These are phyloP conservation scores for Chlamydomonas applanata DNA, from an alignment of 139 green algal species.

Conservation along the genomic window DNA sequence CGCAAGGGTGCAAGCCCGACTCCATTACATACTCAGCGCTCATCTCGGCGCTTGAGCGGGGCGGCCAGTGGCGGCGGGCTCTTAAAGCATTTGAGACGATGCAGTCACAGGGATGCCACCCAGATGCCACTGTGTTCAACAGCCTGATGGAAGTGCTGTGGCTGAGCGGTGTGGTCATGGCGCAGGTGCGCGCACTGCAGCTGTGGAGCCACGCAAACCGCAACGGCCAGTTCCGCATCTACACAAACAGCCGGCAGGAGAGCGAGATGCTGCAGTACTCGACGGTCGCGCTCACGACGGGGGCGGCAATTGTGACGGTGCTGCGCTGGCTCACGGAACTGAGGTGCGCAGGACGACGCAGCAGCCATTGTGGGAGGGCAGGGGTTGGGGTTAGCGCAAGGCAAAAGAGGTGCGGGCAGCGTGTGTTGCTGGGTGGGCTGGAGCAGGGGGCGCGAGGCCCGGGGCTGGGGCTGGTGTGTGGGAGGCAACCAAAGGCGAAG, in stretches of 20 bases:
- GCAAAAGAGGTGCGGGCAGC: neutral
- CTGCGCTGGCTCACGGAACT: slow-evolving; percentile 61
- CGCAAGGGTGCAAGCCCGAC: slow-evolving; percentile 68
- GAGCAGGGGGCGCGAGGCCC: neutral
- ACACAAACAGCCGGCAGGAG: slow-evolving; percentile 42
- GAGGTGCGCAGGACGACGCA: slow-evolving; percentile 37
- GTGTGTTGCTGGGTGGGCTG: neutral
- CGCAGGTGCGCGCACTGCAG: slow-evolving; percentile 55
- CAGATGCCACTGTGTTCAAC: slow-evolving; percentile 61
- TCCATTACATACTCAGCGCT: slow-evolving; percentile 75
- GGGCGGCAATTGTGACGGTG: slow-evolving; percentile 51
- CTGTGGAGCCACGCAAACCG: slow-evolving; percentile 60
- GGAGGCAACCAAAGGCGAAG: too few species aligned
- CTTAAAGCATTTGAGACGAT: slow-evolving; percentile 69
- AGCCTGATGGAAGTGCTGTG: slow-evolving; percentile 59
- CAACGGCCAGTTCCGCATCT: slow-evolving; percentile 57
- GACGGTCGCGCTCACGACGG: slow-evolving; percentile 50
- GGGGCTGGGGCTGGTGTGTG: too few species aligned
- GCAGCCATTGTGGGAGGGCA: neutral
- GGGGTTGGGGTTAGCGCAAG: neutral
- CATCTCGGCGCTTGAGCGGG: slow-evolving; percentile 63
- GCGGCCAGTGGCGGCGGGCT: slow-evolving; percentile 55
- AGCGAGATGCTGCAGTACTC: slow-evolving; percentile 46
- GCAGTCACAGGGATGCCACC: slow-evolving; percentile 56
- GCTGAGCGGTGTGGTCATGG: slow-evolving; percentile 48